A percentile compares a stretch with the other conserved stretches of the same genome.
phyloP scores from a whole-genome alignment of 1,284 basidiomycete species.

The Apiotrichum porosum region DNA sequence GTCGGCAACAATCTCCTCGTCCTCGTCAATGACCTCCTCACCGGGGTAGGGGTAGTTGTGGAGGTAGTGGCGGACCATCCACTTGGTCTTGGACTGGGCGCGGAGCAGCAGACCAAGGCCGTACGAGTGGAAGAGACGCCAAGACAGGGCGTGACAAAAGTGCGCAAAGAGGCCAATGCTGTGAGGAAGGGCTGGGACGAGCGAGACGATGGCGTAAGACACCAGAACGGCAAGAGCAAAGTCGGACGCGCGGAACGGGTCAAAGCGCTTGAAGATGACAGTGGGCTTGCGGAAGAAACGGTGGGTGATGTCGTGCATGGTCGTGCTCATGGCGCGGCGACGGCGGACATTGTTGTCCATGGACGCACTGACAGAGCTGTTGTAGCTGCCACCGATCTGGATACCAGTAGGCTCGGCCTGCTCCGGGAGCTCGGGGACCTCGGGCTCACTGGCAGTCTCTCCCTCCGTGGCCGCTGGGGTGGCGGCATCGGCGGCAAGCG shows the following conservation, averaged over 20 bases:
- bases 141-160: conserved; percentile 74
- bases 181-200: conserved; percentile 46
- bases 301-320: conserved; percentile 84
- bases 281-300: conserved; percentile 87
- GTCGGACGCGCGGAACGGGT: conserved; percentile 70
- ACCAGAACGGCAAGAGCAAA: conserved; percentile 61
- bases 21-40: conserved; percentile 23
- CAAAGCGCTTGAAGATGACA: conserved; percentile 74
- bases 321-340: conserved; percentile 45
- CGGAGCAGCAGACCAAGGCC: conserved; percentile 78
- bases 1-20: conserved; percentile 51
- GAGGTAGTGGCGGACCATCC: conserved; percentile 86
- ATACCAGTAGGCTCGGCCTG: conserved; percentile 14
- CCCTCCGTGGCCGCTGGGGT: conserved; percentile 68
- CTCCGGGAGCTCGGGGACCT: conserved; percentile 36
- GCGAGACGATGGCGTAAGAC: conserved; percentile 55
- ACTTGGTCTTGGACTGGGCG: conserved; percentile 80
- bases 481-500: conserved; percentile 10
- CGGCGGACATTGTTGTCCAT: conserved; percentile 3
- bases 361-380: background rate
- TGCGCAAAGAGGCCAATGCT: conserved; percentile 58
- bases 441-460: conserved; percentile 63
- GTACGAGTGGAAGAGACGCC: conserved; percentile 85
- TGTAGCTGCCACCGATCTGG: conserved; percentile 14
- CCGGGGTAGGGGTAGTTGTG: conserved; percentile 80